phyloP scores from a whole-genome alignment of 192 early-diverging fungal genomes.

The Coemansia reversa region DNA sequence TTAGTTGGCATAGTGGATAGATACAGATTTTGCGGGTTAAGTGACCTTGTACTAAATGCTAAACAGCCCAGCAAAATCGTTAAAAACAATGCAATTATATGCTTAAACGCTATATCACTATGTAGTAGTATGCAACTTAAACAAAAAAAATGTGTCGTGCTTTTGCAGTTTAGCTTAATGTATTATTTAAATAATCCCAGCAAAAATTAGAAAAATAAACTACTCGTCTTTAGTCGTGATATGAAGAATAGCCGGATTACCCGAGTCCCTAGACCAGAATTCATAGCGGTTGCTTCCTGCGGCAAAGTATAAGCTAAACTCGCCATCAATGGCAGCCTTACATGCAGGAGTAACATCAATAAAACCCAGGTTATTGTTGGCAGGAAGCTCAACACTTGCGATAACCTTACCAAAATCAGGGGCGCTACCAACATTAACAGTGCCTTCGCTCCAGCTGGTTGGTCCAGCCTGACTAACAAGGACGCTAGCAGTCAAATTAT shows the following conservation, averaged over 20 bases:
- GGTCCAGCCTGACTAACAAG: constrained; percentile 15
- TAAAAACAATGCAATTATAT: too few species aligned
- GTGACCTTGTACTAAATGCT: too few species aligned
- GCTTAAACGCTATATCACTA: too few species aligned
- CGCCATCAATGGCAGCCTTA: constrained; percentile 20
- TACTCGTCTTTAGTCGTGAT: constrained; percentile 13
- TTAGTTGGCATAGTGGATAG: too few species aligned
- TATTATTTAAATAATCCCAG: background rate
- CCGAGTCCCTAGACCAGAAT: constrained; percentile 51
- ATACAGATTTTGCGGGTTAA: too few species aligned
- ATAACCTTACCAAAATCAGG: constrained; percentile 20
- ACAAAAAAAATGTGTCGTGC: too few species aligned
- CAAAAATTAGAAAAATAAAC: too few species aligned
- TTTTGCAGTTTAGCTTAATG: too few species aligned
- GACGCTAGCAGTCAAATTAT: constrained; percentile 16
- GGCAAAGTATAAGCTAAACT: constrained; percentile 30
- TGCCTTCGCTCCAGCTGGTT: constrained; percentile 37
- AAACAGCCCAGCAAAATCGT: too few species aligned
- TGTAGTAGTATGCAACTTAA: too few species aligned
- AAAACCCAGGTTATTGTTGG: constrained; percentile 18
- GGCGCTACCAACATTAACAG: constrained; percentile 31
- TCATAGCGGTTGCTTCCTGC: constrained; percentile 19
- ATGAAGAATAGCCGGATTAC: constrained; percentile 47
- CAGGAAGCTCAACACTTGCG: constrained; percentile 24
- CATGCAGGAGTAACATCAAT: constrained; percentile 43